Conservation (phyloP, 2,329 filamentous ascomycete genomes). For the Didymella sp. region DNA sequence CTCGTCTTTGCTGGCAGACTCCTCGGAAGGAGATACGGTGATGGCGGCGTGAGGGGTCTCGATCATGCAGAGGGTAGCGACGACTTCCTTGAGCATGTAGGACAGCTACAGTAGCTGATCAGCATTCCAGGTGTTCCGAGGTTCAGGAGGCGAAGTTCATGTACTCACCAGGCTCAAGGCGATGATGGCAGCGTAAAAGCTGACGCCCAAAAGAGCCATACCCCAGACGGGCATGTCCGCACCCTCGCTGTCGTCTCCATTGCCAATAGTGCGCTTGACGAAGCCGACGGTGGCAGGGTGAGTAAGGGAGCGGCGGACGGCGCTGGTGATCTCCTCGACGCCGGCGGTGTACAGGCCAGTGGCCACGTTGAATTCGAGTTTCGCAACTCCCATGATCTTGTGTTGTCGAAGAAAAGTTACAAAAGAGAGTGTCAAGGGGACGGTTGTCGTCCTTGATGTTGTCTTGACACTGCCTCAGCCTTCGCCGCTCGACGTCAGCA, state of each 20-base stretch:
- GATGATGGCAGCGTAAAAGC: constrained; percentile 52
- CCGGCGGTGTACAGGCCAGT: constrained; percentile 13
- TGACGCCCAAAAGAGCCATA: constrained; percentile 40
- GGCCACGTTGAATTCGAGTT: constrained; percentile 13
- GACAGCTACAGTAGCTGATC: constrained; percentile 34
- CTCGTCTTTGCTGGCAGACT: constrained; percentile 52
- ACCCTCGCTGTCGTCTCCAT: constrained; percentile 19
- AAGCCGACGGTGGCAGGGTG: constrained; percentile 33
- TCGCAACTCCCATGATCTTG: constrained; percentile 11
- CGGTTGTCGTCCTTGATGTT: constrained; percentile 18
- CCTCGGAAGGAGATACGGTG: constrained; percentile 57
- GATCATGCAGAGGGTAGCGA: constrained; percentile 69
- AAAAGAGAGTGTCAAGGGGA: constrained; percentile 10
- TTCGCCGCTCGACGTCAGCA: constrained; percentile 7
- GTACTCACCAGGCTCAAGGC: constrained; percentile 50
- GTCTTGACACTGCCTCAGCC: constrained; percentile 6
- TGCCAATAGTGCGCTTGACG: constrained; percentile 38
- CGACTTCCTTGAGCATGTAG: constrained; percentile 67
- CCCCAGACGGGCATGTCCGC: constrained; percentile 44
- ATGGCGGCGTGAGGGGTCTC: constrained; percentile 65
- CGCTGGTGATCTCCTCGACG: constrained; percentile 35
- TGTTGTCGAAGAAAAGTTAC: constrained; percentile 6
- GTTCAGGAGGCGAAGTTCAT: constrained; percentile 11
- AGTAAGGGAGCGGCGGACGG: constrained; percentile 42
- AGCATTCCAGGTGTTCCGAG: constrained; percentile 9